Percentiles rank a stretch among this genome's conserved stretches.
Evolutionary conservation across 306 rosid genomes (phyloP).

Genomic region (Inga laurina): DNA sequence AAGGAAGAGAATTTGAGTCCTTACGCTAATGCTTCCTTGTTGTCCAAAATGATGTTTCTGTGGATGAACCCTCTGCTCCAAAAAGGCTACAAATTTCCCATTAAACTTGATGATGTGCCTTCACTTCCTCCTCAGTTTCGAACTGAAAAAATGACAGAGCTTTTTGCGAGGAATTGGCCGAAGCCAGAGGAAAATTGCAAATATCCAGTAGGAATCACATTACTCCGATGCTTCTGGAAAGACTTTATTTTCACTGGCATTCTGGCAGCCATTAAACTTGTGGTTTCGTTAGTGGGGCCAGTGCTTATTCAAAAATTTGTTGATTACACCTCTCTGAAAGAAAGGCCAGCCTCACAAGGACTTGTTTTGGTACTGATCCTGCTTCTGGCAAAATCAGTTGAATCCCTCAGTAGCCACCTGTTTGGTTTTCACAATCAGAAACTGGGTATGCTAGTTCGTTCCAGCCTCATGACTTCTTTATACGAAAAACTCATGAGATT

Average conservation of each 20-base stretch:
- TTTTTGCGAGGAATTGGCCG: background rate
- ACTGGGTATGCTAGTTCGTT: background rate
- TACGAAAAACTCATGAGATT: background rate
- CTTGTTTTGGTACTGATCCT: background rate
- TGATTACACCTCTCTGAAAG: background rate
- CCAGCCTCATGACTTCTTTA: background rate
- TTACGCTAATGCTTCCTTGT: background rate
- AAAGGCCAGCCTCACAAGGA: background rate
- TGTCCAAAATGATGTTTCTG: background rate
- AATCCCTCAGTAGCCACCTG: background rate
- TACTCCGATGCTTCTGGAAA: background rate
- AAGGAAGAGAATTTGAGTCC: background rate
- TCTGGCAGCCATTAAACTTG: background rate
- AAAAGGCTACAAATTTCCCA: background rate
- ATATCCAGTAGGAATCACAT: background rate
- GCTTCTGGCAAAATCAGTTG: background rate
- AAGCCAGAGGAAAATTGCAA: background rate
- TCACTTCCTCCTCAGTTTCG: background rate
- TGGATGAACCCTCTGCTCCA: background rate
- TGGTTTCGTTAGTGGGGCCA: background rate
- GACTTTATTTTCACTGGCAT: background rate
- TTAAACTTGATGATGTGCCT: background rate
- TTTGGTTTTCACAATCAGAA: background rate
- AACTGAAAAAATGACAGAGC: background rate
- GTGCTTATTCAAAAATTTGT: background rate